These are phyloP conservation scores for Fonsecaea pugnacius DNA, from an alignment of 2,329 filamentous ascomycete species.

Conservation along the genomic window DNA sequence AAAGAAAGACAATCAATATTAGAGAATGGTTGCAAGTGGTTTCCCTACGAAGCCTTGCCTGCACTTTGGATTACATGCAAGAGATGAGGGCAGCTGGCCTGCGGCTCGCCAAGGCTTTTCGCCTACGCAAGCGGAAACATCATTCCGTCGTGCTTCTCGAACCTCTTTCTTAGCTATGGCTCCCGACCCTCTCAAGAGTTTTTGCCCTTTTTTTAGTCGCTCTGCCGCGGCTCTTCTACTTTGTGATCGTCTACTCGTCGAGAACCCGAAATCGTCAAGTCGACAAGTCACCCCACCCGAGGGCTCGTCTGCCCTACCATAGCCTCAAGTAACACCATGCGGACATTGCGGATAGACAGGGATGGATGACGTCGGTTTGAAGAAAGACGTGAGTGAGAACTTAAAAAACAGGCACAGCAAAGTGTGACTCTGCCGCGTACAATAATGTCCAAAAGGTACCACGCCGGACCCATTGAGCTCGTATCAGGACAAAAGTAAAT, in stretches of 20 bases:
- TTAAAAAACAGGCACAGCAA: not conserved
- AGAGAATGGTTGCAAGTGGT: not conserved
- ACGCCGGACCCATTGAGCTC: not conserved
- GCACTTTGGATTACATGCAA: not conserved
- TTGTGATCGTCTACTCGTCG: not conserved
- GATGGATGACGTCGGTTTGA: conserved; percentile 12
- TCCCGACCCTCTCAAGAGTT: not conserved
- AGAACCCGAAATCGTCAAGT: not conserved
- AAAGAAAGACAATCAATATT: not conserved
- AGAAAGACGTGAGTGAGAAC: not conserved
- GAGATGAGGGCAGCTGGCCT: not conserved
- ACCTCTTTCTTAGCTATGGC: not conserved
- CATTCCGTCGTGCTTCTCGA: not conserved
- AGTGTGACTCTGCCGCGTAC: not conserved
- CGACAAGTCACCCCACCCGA: not conserved
- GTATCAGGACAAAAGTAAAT: conserved; percentile 19
- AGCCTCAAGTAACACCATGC: not conserved
- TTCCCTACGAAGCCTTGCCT: not conserved
- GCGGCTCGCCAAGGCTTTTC: not conserved
- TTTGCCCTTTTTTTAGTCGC: not conserved
- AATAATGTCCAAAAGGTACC: conserved; percentile 19
- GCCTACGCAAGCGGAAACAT: not conserved
- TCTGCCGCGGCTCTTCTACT: not conserved
- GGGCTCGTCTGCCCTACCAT: not conserved
- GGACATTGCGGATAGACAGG: not conserved